Percentiles rank a stretch among this genome's conserved stretches.
phyloP scores from a whole-genome alignment of 1,284 basidiomycete genomes.

The Taiwanofungus camphoratus region DNA sequence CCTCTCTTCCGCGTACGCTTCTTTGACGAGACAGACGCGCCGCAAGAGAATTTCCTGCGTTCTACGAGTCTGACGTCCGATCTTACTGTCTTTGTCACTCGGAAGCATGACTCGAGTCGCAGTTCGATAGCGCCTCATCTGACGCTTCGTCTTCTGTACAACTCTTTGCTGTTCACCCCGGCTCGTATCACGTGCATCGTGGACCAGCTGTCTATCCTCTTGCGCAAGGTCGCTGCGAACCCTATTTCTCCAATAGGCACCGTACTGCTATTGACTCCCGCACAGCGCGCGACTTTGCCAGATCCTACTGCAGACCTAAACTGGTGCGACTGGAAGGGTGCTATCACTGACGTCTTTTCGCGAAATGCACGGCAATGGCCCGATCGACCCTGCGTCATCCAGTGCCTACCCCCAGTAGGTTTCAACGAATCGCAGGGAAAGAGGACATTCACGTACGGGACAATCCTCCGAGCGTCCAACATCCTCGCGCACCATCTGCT shows the following conservation, averaged over 20 bases:
- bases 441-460: constrained; percentile 71
- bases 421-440: constrained; percentile 46
- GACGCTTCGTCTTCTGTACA: constrained; percentile 86
- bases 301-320: constrained; percentile 86
- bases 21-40: constrained; percentile 85
- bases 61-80: constrained; percentile 86
- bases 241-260: constrained; percentile 65
- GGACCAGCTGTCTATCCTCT: constrained; percentile 81
- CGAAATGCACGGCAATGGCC: constrained; percentile 75
- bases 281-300: constrained; percentile 72
- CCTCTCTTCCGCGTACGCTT: constrained; percentile 93
- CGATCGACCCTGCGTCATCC: constrained; percentile 78
- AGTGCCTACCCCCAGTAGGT: constrained; percentile 52
- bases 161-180: constrained; percentile 89
- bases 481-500: constrained; percentile 90
- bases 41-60: constrained; percentile 70
- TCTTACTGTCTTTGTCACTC: constrained; percentile 77
- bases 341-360: constrained; percentile 92
- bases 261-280: constrained; percentile 74
- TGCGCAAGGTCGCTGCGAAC: constrained; percentile 68
- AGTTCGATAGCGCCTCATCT: constrained; percentile 75
- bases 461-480: constrained; percentile 85
- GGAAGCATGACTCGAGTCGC: constrained; percentile 62
- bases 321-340: constrained; percentile 97
- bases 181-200: constrained; percentile 75